These are phyloP conservation scores for Corallochytrium limacisporum DNA, from an alignment of 78 protist species.

Conservation along the genomic window DNA sequence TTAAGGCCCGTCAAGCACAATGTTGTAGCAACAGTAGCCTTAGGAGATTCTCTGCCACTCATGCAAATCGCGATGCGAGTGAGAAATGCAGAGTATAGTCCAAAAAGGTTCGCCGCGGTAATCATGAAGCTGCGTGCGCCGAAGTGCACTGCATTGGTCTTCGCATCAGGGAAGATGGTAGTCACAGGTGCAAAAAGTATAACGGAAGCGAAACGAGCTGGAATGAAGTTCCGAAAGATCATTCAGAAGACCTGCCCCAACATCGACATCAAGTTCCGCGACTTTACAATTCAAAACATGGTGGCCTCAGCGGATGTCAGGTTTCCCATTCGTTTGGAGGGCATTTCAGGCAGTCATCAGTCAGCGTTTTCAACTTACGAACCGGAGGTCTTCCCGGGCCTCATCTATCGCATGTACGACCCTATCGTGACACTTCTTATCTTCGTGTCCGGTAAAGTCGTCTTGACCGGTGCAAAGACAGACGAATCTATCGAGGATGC, in stretches of 20 bases:
- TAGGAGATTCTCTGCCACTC: slow-evolving; percentile 57
- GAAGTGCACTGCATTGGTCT: slow-evolving; percentile 88
- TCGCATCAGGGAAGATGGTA: slow-evolving; percentile 88
- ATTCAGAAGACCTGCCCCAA: slow-evolving; percentile 62
- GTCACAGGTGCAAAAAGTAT: slow-evolving; percentile 84
- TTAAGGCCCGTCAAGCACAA: no score
- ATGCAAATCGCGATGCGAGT: slow-evolving; percentile 77
- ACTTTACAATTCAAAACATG: slow-evolving; percentile 79
- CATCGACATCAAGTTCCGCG: slow-evolving; percentile 2
- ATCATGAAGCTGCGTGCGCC: slow-evolving; percentile 93
- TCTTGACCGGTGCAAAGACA: slow-evolving; percentile 87
- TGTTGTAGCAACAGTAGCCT: slow-evolving; percentile 81
- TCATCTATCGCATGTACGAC: slow-evolving; percentile 69
- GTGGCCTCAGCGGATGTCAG: slow-evolving; percentile 81
- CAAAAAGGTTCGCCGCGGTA: slow-evolving; percentile 91
- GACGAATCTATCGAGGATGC: slow-evolving; percentile 47
- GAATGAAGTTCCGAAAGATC: slow-evolving; percentile 84
- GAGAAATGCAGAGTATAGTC: slow-evolving; percentile 95
- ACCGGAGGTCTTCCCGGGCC: slow-evolving; percentile 96
- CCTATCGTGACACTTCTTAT: slow-evolving; percentile 83
- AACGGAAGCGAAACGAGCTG: slow-evolving; percentile 62
- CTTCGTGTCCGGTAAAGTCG: slow-evolving; percentile 94
- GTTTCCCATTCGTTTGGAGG: slow-evolving; percentile 80
- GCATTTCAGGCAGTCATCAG: slow-evolving; percentile 21
- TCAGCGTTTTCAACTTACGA: slow-evolving; percentile 49